phyloP scores from a whole-genome alignment of 2,329 filamentous ascomycete species.

The Aureobasidium uvarum region DNA sequence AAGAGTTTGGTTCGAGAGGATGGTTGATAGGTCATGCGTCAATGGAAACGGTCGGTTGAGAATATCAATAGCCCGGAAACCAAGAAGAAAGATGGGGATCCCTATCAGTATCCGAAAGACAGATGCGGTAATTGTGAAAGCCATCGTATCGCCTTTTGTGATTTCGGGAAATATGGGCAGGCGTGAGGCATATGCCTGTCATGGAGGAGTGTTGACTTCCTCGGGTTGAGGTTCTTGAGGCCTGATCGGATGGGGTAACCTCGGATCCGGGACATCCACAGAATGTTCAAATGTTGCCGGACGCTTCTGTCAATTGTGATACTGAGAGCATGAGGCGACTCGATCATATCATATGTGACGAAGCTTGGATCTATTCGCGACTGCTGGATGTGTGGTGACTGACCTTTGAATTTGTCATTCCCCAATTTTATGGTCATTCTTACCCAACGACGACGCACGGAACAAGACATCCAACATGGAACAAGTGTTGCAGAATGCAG shows the following conservation, averaged over 20 bases:
- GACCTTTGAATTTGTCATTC: no score
- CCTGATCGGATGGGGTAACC: neutral
- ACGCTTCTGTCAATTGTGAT: no score
- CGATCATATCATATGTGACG: no score
- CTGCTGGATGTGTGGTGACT: no score
- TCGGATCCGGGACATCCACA: neutral
- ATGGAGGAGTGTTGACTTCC: neutral
- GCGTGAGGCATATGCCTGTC: neutral
- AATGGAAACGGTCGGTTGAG: neutral
- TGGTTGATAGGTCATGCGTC: neutral
- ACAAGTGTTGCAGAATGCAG: no score
- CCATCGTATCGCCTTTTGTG: neutral
- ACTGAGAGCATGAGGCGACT: no score
- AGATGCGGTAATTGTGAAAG: neutral
- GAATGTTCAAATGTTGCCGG: no score
- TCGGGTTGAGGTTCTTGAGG: neutral
- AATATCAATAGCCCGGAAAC: neutral
- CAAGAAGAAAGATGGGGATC: neutral
- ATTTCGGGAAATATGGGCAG: neutral
- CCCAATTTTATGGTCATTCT: no score
- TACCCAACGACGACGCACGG: no score
- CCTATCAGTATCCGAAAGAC: neutral
- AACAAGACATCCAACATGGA: no score
- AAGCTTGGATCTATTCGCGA: no score
- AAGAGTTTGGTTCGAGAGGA: slow-evolving; percentile 3